A percentile compares a stretch with the other conserved stretches of the same genome.
phyloP scores from a whole-genome alignment of 2,329 filamentous ascomycete species.

The Emmonsia crescens region DNA sequence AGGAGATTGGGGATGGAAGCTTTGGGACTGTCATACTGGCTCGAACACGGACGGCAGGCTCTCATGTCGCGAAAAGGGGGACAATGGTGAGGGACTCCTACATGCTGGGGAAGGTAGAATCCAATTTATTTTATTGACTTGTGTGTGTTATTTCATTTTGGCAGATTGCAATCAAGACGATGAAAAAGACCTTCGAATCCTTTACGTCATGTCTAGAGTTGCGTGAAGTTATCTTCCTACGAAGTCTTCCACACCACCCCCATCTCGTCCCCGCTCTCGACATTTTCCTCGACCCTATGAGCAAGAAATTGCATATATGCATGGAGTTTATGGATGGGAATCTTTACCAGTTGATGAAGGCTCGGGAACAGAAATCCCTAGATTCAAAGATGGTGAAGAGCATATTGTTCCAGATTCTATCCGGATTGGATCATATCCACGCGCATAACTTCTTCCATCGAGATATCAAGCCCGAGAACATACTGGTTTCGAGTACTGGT shows the following conservation, averaged over 20 bases:
- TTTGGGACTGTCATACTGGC: constrained; percentile 93
- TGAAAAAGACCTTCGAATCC: constrained; percentile 99
- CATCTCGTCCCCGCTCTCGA: constrained; percentile 96
- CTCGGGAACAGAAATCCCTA: constrained; percentile 85
- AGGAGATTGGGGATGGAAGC: constrained; percentile 97
- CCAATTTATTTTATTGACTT: not conserved
- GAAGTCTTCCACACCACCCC: constrained; percentile 73
- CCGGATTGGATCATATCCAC: constrained; percentile 93
- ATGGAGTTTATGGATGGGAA: constrained; percentile 99
- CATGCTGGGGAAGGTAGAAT: not conserved
- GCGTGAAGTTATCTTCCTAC: constrained; percentile 91
- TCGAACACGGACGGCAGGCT: constrained; percentile 79
- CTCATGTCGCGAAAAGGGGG: constrained; percentile 76
- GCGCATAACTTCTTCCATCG: constrained; percentile 96
- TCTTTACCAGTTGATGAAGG: constrained; percentile 97
- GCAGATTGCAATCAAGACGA: constrained; percentile 97
- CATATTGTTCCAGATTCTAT: constrained; percentile 93
- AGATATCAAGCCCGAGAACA: constrained; percentile 98
- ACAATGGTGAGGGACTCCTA: constrained; percentile 62
- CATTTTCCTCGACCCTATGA: constrained; percentile 94
- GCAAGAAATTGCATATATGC: constrained; percentile 89
- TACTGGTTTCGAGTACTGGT: constrained; percentile 84
- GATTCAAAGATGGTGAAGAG: constrained; percentile 92
- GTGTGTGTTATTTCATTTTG: not conserved
- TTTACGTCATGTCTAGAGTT: constrained; percentile 84